A percentile compares a stretch with the other conserved stretches of the same genome.
Conservation (phyloP, 129 eudicot species). For the Centella asiatica region DNA sequence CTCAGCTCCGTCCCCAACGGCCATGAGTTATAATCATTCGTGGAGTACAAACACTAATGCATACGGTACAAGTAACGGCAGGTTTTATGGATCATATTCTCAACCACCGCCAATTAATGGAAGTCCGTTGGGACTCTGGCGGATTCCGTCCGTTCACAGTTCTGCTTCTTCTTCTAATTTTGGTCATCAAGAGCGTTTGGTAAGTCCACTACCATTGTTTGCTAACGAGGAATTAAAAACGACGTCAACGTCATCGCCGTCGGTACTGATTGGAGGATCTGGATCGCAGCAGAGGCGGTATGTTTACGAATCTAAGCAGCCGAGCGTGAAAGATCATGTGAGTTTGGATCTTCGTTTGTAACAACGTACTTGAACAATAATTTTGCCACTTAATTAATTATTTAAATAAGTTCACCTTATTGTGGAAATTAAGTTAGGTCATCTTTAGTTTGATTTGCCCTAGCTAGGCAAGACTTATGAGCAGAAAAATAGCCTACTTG, state of each 20-base stretch:
- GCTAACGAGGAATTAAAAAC: conserved; percentile 13
- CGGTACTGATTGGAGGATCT: conserved; percentile 14
- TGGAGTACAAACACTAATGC: conserved; percentile 19
- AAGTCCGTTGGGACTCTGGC: conserved; percentile 64
- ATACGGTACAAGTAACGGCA: conserved; percentile 9
- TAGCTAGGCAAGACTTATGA: neutral
- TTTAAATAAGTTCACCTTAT: conserved; percentile 1
- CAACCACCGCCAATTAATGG: conserved; percentile 61
- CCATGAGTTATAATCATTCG: conserved; percentile 27
- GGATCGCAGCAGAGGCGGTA: conserved; percentile 38
- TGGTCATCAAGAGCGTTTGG: conserved; percentile 29
- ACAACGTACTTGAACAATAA: conserved; percentile 4
- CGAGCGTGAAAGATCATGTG: conserved; percentile 61
- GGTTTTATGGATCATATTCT: conserved; percentile 30
- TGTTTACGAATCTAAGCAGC: conserved; percentile 44
- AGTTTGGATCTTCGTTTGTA: conserved; percentile 94
- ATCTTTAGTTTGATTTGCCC: conserved; percentile 1
- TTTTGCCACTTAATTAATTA: neutral
- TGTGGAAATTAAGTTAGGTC: too few species aligned
- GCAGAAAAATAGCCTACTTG: too few species aligned
- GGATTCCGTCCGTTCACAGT: conserved; percentile 40
- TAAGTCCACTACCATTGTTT: conserved; percentile 19
- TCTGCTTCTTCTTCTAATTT: conserved; percentile 19
- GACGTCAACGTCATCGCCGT: too few species aligned
- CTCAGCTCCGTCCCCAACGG: conserved; percentile 26